Percentiles rank a stretch among this genome's conserved stretches.
These are phyloP conservation scores for Phytophthora colocasiae DNA, from an alignment of 352 stramenopile species.

Conservation along the genomic window DNA sequence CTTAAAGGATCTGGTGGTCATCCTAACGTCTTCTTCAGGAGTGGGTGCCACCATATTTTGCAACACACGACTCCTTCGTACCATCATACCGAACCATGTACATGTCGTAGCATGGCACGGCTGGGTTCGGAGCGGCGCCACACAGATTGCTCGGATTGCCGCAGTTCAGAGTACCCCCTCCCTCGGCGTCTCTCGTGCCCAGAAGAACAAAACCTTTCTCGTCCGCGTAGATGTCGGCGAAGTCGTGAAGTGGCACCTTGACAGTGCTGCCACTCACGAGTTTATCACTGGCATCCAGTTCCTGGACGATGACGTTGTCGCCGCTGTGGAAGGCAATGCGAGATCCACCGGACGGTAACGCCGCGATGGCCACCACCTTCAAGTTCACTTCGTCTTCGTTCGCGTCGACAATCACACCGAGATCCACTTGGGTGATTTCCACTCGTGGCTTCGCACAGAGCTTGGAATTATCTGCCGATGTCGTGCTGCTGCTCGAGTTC, in stretches of 20 bases:
- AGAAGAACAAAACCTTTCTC: slow-evolving; percentile 63
- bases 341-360: slow-evolving; percentile 51
- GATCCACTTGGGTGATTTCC: slow-evolving; percentile 47
- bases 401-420: slow-evolving; percentile 37
- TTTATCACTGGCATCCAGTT: slow-evolving; percentile 56
- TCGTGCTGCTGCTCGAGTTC: slow-evolving; percentile 1
- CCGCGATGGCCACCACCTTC: slow-evolving; percentile 54
- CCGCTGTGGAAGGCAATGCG: slow-evolving; percentile 61
- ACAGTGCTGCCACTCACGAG: slow-evolving; percentile 44
- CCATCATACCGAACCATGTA: slow-evolving; percentile 63
- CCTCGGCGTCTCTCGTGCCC: slow-evolving; percentile 51
- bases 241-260: slow-evolving; percentile 52
- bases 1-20: too few species aligned
- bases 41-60: too few species aligned
- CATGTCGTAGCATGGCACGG: slow-evolving; percentile 65
- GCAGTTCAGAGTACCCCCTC: slow-evolving; percentile 60
- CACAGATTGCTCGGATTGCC: slow-evolving; percentile 62
- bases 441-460: slow-evolving; percentile 53
- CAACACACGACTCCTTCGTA: slow-evolving; percentile 51
- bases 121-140: slow-evolving; percentile 40
- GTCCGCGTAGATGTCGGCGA: slow-evolving; percentile 65
- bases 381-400: slow-evolving; percentile 59
- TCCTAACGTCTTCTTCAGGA: too few species aligned
- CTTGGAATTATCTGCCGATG: slow-evolving; percentile 28
- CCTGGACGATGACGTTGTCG: slow-evolving; percentile 47